Base-by-base conservation (phyloP, 371 early-diverging fungal species). In the Syncephalastrum racemosum region DNA sequence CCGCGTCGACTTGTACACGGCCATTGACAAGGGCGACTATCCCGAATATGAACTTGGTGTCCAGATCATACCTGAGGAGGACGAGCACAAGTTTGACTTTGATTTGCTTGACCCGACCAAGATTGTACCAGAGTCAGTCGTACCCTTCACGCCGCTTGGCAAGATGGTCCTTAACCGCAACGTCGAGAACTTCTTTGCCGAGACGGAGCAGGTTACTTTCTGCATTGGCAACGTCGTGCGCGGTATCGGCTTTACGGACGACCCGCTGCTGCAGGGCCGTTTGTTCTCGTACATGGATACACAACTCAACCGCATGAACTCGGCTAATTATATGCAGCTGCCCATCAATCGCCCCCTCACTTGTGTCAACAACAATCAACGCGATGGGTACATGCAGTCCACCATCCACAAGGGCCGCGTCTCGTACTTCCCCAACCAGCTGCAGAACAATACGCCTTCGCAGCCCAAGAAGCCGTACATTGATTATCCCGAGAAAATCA, bases 71-170 rank as follows among this genome's bases (percentile, higher is more conserved):
- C 50, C 42, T 16, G 71, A 67, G 49, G 66, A 68, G 44, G 72
- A 79, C 39, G 72, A 71, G 40, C 56, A 68, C 31, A 75, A 60
- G 16, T 75, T 64, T 56, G 74, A 75, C n/a, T 83, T 75, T 54
- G 74, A 80, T 55, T 24, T 81, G 4, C 51, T 81, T 22, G 85
- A 85, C 50, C 60, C 71, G 15, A 85, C 85, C 58, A 85, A 85
- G 57, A 36, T 83, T 22, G 58, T 76, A 16, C 83, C 83, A 7
- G 77, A 83, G 53, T 67, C 75, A 14, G 4, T 69, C 4, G 65
- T 77, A 0, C 81, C 85, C 1, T 61, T 85, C 16, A 59, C 58
- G 0, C 54, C 54, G 27, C 49, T 85, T 15, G 85, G 85, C 16
- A 68, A 67, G 15, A 68, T 85, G 57, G 68, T 67, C 15, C 62